Evolutionary conservation across 164 flowering plant species (phyloP).

Genomic region (Aristolochia contorta): DNA sequence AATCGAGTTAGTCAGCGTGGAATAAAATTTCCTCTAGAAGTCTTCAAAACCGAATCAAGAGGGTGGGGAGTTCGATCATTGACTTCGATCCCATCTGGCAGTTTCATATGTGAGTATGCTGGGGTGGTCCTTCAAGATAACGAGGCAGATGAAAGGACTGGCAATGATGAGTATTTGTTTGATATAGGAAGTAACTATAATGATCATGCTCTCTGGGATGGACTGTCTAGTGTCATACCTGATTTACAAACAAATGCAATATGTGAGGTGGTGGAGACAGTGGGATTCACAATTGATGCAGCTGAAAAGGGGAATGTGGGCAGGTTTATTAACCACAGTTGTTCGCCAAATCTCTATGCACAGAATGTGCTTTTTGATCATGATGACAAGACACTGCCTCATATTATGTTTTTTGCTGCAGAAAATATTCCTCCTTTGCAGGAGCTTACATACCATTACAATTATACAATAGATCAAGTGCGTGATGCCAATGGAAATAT

Average conservation of each 20-base stretch:
- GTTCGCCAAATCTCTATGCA: constrained; percentile 86
- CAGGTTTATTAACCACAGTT: constrained; percentile 86
- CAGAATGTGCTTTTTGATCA: constrained; percentile 85
- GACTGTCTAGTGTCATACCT: constrained; percentile 28
- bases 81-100: constrained; percentile 72
- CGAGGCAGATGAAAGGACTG: constrained; percentile 68
- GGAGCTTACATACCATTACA: constrained; percentile 80
- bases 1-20: constrained; percentile 79
- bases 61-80: constrained; percentile 92
- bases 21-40: constrained; percentile 58
- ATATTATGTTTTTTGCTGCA: constrained; percentile 81
- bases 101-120: constrained; percentile 77
- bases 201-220: constrained; percentile 38
- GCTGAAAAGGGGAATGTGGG: constrained; percentile 57
- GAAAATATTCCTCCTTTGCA: constrained; percentile 82
- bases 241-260: constrained; percentile 19
- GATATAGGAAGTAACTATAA: constrained; percentile 68
- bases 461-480: constrained; percentile 57
- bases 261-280: constrained; percentile 30
- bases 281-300: constrained; percentile 77
- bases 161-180: constrained; percentile 79
- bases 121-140: constrained; percentile 77
- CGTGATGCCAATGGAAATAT: constrained; percentile 56
- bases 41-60: constrained; percentile 66
- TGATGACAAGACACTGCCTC: constrained; percentile 70